Conservation (phyloP, 495 filamentous ascomycete species). For the Gamarada debralockiae region DNA sequence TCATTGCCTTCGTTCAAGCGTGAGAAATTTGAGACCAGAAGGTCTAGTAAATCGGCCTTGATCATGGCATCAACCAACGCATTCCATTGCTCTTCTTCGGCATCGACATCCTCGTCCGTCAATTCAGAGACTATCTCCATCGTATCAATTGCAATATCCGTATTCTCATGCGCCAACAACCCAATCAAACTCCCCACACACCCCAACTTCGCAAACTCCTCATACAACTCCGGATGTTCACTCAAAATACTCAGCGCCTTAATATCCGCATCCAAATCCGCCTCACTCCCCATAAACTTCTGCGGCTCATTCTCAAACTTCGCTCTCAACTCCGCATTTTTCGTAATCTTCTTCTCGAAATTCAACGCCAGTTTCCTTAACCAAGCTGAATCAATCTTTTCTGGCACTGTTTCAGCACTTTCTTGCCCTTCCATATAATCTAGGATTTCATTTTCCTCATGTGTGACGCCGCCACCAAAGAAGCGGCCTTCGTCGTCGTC, state of each 20-base stretch:
- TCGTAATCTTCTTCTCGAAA: constrained; percentile 87
- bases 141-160: constrained; percentile 90
- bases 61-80: constrained; percentile 75
- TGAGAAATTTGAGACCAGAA: constrained; percentile 80
- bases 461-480: constrained; percentile 87
- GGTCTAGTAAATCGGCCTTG: constrained; percentile 75
- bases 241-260: constrained; percentile 84
- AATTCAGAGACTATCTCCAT: constrained; percentile 90
- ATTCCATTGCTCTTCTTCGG: constrained; percentile 80
- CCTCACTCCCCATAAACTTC: constrained; percentile 74
- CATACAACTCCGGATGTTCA: constrained; percentile 82
- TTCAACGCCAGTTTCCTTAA: constrained; percentile 73
- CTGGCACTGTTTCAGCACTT: constrained; percentile 49
- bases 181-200: constrained; percentile 72
- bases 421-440: constrained; percentile 80
- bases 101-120: constrained; percentile 90
- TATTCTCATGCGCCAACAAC: constrained; percentile 90
- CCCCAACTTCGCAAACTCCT: constrained; percentile 76
- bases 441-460: constrained; percentile 77
- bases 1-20: constrained; percentile 78
- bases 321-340: constrained; percentile 88
- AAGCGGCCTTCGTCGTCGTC: constrained; percentile 94
- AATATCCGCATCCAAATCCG: constrained; percentile 86
- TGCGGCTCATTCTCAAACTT: constrained; percentile 82
- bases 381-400: constrained; percentile 84